Base-by-base conservation (phyloP, 208 protist species). In the Acanthamoeba healyi region DNA sequence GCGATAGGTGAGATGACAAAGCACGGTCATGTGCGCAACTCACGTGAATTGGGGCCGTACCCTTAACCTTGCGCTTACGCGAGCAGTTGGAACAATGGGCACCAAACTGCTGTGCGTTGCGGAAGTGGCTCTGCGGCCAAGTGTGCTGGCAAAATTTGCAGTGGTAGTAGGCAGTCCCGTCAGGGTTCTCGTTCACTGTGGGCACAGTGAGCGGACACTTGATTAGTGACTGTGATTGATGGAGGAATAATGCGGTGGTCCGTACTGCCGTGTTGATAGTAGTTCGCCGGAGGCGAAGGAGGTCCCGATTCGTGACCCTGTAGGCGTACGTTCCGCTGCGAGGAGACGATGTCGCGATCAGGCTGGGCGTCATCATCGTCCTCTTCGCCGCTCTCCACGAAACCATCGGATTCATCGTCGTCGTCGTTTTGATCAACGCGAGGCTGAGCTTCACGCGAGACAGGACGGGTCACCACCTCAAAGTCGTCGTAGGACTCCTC, bases 21-120 rank as follows among this genome's bases (percentile, higher is more conserved):
- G n/a, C n/a, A n/a, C n/a, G n/a, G n/a, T n/a, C n/a, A n/a, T n/a
- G n/a, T n/a, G n/a, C n/a, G n/a, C n/a, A n/a, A n/a, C n/a, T n/a
- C n/a, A n/a, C n/a, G n/a, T n/a, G n/a, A n/a, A n/a, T n/a, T n/a
- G n/a, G n/a, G n/a, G n/a, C n/a, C n/a, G 12, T 88, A 94, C 92
- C 79, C 49, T 94, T 94, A 17, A 77, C 84, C 70, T 94, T 96
- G 72, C 92, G 95, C 65, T 96, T 96, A 70, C 95, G 90, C 1
- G 95, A 96, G 58, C 95, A 96, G 70, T 96, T 96, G 58, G 77
- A 94, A 38, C 95, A 96, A 40, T 96, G 95, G 36, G 95, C 95
- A 40, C 95, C 95, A 87, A 96, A 96, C 94, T 96, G 95, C 79
- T 96, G 95, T 19, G 84, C 92, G 34, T 96, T 96, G 81, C 87